phyloP scores from a whole-genome alignment of 257 asterid species.

The Nicotiana knightiana region DNA sequence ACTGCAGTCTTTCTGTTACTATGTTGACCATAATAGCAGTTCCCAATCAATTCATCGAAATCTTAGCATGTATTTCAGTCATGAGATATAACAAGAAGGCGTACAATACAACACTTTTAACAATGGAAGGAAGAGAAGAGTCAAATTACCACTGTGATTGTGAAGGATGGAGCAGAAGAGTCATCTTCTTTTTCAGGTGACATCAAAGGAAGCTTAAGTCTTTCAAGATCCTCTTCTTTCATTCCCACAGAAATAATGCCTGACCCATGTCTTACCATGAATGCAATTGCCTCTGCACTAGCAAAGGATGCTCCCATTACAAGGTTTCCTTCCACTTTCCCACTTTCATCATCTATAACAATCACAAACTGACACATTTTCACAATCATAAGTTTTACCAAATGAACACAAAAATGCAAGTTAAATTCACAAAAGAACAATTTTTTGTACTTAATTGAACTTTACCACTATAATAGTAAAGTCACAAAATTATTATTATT shows the following conservation, averaged over 20 bases:
- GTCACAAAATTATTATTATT: too few species aligned
- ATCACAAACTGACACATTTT: slow-evolving; percentile 55
- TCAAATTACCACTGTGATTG: slow-evolving; percentile 68
- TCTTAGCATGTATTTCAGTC: neutral
- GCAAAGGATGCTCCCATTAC: slow-evolving; percentile 65
- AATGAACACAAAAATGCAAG: neutral
- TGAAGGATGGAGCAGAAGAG: slow-evolving; percentile 78
- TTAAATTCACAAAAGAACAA: too few species aligned
- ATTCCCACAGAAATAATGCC: slow-evolving; percentile 87
- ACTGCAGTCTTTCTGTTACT: neutral
- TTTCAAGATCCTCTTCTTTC: slow-evolving; percentile 67
- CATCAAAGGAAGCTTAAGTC: slow-evolving; percentile 77
- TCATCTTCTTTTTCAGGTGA: slow-evolving; percentile 63
- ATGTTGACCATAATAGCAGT: neutral
- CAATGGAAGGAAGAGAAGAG: neutral
- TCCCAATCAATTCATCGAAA: neutral
- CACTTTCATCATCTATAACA: slow-evolving; percentile 71
- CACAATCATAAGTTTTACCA: slow-evolving; percentile 9
- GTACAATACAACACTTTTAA: neutral
- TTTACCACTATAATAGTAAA: too few species aligned
- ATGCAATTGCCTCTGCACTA: slow-evolving; percentile 45
- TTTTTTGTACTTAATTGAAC: too few species aligned
- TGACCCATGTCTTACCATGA: slow-evolving; percentile 70
- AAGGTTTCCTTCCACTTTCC: slow-evolving; percentile 63
- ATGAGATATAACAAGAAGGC: neutral